Evolutionary conservation across 1,284 basidiomycete species (phyloP).

Genomic region (Ceratobasidium papillatum): DNA sequence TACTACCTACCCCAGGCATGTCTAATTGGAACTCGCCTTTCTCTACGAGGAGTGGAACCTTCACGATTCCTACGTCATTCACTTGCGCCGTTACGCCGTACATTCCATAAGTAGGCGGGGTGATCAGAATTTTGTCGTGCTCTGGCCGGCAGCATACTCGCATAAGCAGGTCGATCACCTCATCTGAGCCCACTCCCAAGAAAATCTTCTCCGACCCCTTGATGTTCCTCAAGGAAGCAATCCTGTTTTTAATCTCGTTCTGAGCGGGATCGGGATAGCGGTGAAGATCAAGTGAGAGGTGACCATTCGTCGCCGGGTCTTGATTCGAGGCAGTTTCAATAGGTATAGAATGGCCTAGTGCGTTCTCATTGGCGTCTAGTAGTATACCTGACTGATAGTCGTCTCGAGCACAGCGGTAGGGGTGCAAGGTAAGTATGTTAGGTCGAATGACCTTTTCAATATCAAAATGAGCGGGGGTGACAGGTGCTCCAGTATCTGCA

Average conservation of each 20-base stretch:
- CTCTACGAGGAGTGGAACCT: constrained; percentile 80
- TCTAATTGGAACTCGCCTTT: constrained; percentile 80
- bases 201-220: constrained; percentile 80
- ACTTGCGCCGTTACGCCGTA: constrained; percentile 94
- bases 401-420: constrained; percentile 96
- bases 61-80: constrained; percentile 89
- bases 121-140: constrained; percentile 82
- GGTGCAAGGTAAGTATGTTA: constrained; percentile 91
- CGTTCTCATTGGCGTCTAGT: constrained; percentile 98
- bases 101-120: constrained; percentile 99
- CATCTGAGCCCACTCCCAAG: constrained; percentile 96
- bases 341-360: constrained; percentile 87
- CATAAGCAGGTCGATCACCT: constrained; percentile 95
- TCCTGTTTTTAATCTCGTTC: constrained; percentile 77
- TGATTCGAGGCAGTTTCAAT: constrained; percentile 37
- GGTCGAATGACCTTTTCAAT: constrained; percentile 87
- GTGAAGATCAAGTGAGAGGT: constrained; percentile 68
- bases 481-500: constrained; percentile 54
- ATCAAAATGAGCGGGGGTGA: constrained; percentile 78
- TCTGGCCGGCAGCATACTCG: constrained; percentile 87
- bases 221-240: constrained; percentile 76
- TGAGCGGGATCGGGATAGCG: constrained; percentile 90
- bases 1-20: constrained; percentile 71
- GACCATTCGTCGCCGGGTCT: constrained; percentile 12
- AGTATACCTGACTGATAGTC: constrained; percentile 94